Evolutionary conservation across 345 rosid genomes (phyloP).

Genomic region (Hevea brasiliensis): DNA sequence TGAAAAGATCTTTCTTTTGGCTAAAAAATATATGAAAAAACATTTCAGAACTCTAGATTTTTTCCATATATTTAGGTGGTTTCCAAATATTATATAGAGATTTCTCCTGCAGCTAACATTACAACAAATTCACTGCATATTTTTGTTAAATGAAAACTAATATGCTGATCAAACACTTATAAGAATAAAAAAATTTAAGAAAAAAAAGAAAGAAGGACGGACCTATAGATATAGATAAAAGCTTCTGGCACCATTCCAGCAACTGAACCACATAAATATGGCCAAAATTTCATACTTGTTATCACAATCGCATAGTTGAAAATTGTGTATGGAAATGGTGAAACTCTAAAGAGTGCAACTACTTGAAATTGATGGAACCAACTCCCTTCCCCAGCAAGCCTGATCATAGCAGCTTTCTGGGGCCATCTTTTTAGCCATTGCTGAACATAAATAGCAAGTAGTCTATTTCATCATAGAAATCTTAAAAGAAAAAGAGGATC

Average conservation of each 20-base stretch:
- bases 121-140: neutral
- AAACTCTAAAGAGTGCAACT: conserved; percentile 84
- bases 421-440: conserved; percentile 98
- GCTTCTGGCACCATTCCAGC: conserved; percentile 98
- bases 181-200: too few species aligned
- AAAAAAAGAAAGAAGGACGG: conserved; percentile 19
- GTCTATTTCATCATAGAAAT: neutral
- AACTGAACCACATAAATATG: conserved; percentile 80
- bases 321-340: conserved; percentile 97
- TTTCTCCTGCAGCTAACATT: neutral
- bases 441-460: conserved; percentile 37
- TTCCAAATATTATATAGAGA: neutral
- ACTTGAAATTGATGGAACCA: conserved; percentile 93
- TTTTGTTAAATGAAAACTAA: neutral
- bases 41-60: neutral
- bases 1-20: neutral
- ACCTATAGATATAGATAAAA: conserved; percentile 94
- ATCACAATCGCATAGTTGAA: conserved; percentile 92
- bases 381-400: conserved; percentile 92
- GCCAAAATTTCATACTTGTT: conserved; percentile 88
- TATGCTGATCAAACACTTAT: too few species aligned
- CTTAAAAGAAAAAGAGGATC: neutral
- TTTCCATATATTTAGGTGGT: neutral
- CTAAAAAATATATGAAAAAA: too few species aligned
- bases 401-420: conserved; percentile 70